These are phyloP conservation scores for Ophiocordyceps sinensis DNA, from an alignment of 2,329 filamentous ascomycete genomes.

Conservation along the genomic window DNA sequence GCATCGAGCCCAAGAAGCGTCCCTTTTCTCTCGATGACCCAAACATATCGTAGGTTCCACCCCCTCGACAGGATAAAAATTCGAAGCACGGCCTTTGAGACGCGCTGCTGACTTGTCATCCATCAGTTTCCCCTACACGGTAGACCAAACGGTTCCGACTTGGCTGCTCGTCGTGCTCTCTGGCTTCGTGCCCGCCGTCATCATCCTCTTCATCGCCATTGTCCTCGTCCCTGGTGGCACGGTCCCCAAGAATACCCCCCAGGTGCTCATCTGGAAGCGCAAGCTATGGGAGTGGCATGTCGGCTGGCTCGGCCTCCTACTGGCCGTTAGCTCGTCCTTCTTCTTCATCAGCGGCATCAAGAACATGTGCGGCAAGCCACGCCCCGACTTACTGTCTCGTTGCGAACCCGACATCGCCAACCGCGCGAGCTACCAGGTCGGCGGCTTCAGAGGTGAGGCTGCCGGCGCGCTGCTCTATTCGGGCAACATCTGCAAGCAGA, in stretches of 20 bases:
- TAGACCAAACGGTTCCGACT: slow-evolving; percentile 57
- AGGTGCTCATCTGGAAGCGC: slow-evolving; percentile 54
- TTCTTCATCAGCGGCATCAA: slow-evolving; percentile 80
- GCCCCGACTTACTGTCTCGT: slow-evolving; percentile 70
- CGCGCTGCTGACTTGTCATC: background rate
- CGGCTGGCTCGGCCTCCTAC: slow-evolving; percentile 67
- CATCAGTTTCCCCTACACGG: slow-evolving; percentile 51
- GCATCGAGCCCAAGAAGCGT: slow-evolving; percentile 47
- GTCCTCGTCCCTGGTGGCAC: slow-evolving; percentile 59
- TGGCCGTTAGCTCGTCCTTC: slow-evolving; percentile 58
- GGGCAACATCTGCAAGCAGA: slow-evolving; percentile 60
- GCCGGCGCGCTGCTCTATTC: slow-evolving; percentile 55
- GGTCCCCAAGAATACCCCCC: slow-evolving; percentile 46
- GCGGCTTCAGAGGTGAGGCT: slow-evolving; percentile 39
- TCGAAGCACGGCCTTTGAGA: background rate
- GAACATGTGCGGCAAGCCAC: slow-evolving; percentile 53
- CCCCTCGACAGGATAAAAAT: too few relatives aligned
- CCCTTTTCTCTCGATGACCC: slow-evolving; percentile 60
- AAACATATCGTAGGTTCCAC: slow-evolving; percentile 49
- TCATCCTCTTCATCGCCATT: slow-evolving; percentile 56
- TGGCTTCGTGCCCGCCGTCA: slow-evolving; percentile 47
- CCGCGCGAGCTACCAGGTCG: slow-evolving; percentile 44
- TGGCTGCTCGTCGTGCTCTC: slow-evolving; percentile 49
- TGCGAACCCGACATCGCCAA: slow-evolving; percentile 63
- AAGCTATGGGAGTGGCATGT: slow-evolving; percentile 87